Evolutionary conservation across 805 yeast species (phyloP).

Genomic region (Yarrowia sp.): DNA sequence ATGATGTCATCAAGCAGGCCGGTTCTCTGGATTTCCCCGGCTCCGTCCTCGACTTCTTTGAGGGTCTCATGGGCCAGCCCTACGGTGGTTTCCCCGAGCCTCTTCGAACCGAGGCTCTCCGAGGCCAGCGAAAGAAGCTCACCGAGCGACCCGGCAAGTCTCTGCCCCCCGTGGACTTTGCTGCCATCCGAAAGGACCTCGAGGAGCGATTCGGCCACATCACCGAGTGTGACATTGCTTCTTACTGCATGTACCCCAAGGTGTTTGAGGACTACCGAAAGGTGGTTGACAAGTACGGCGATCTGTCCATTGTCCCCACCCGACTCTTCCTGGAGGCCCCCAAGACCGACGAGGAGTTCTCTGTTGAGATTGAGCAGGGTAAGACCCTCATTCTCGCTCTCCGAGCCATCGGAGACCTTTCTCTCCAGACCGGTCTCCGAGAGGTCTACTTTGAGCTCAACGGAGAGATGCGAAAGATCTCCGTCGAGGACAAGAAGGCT

Average conservation of each 20-base stretch:
- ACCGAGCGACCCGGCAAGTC: constrained; percentile 88
- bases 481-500: constrained; percentile 83
- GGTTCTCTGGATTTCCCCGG: constrained; percentile 95
- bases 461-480: constrained; percentile 96
- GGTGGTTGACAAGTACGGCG: constrained; percentile 76
- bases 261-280: constrained; percentile 87
- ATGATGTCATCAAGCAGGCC: constrained; percentile 87
- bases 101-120: constrained; percentile 82
- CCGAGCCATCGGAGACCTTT: constrained; percentile 88
- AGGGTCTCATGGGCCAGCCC: constrained; percentile 99
- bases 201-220: constrained; percentile 73
- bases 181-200: constrained; percentile 68
- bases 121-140: constrained; percentile 89
- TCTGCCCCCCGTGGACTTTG: constrained; percentile 80
- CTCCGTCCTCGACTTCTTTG: constrained; percentile 96
- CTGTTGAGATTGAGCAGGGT: constrained; percentile 91
- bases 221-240: constrained; percentile 86
- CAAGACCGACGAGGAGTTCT: constrained; percentile 81
- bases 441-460: constrained; percentile 97
- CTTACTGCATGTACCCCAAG: constrained; percentile 97
- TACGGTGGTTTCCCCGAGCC: constrained; percentile 99
- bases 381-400: constrained; percentile 86
- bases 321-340: constrained; percentile 85
- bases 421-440: constrained; percentile 80
- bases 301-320: constrained; percentile 91